Percentiles rank a stretch among this genome's conserved stretches.
Conservation (phyloP, 306 rosid genomes). For the Corylus americana region DNA sequence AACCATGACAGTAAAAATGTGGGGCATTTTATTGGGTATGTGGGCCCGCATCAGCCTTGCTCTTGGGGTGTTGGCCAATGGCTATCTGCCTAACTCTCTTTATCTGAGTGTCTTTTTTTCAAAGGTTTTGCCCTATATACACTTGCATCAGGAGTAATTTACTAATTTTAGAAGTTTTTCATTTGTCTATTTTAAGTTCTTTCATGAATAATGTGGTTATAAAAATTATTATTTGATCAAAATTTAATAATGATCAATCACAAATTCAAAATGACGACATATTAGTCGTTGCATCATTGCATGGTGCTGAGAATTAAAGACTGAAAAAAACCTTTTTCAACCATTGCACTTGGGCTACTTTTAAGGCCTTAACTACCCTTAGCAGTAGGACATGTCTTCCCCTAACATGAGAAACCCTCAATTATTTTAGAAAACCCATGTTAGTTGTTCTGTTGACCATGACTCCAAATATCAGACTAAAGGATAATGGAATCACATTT, state of each 20-base stretch:
- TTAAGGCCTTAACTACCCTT: not conserved
- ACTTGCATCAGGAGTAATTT: no score
- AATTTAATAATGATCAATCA: no score
- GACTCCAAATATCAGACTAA: not conserved
- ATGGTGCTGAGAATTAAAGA: not conserved
- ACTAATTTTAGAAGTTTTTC: no score
- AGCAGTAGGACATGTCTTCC: not conserved
- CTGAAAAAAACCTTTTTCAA: not conserved
- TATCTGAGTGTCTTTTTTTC: no score
- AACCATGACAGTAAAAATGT: not conserved
- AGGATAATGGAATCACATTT: no score
- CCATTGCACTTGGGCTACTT: not conserved
- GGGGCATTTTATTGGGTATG: constrained; percentile 16
- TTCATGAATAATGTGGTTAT: no score
- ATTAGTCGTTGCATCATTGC: not conserved
- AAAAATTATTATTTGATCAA: no score
- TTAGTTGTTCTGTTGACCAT: constrained; percentile 24
- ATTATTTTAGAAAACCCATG: constrained; percentile 31
- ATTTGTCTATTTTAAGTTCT: no score
- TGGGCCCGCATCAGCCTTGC: constrained; percentile 34
- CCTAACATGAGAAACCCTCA: constrained; percentile 15
- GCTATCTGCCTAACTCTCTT: no score
- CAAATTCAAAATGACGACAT: no score
- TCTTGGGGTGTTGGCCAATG: no score
- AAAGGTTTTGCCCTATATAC: not conserved